Percentiles rank a stretch among this genome's conserved stretches.
phyloP scores from a whole-genome alignment of 1,284 basidiomycete species.

The Omphalotus olearius region DNA sequence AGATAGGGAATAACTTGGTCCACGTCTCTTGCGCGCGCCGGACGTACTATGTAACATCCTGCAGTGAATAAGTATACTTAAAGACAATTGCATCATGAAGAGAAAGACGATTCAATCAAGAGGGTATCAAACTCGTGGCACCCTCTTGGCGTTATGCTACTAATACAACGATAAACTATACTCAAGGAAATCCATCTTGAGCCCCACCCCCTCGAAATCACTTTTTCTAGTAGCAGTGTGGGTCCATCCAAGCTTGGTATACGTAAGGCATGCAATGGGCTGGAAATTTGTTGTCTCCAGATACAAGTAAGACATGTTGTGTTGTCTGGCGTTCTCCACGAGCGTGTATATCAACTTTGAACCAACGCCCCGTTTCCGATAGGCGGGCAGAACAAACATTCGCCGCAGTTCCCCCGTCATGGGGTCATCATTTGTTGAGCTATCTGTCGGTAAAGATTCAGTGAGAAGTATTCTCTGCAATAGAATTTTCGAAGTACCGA shows the following conservation, averaged over 20 bases:
- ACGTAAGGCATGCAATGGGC: slow-evolving; percentile 5
- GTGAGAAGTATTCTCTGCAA: not conserved
- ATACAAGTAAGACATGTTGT: not conserved
- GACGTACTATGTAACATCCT: too few relatives aligned
- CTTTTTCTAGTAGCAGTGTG: slow-evolving; percentile 1
- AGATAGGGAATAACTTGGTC: too few relatives aligned
- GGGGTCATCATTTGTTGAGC: slow-evolving; percentile 5
- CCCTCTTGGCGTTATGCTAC: too few relatives aligned
- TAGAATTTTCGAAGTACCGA: not conserved
- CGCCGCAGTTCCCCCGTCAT: slow-evolving; percentile 5
- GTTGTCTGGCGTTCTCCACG: slow-evolving; percentile 1
- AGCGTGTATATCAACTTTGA: slow-evolving; percentile 5
- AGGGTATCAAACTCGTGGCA: too few relatives aligned
- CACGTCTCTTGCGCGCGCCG: too few relatives aligned
- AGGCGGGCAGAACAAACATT: slow-evolving; percentile 4
- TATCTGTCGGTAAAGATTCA: slow-evolving; percentile 4
- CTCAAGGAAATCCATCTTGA: slow-evolving; percentile 7
- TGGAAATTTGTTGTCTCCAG: slow-evolving; percentile 8
- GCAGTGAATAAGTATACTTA: too few relatives aligned
- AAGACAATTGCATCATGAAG: too few relatives aligned
- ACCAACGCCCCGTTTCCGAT: slow-evolving; percentile 6
- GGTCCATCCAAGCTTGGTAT: slow-evolving; percentile 1
- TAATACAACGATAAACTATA: slow-evolving; percentile 2
- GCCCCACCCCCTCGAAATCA: slow-evolving; percentile 3
- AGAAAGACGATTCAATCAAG: too few relatives aligned